Evolutionary conservation across 805 yeast species (phyloP).

Genomic region (Myxozyma mucilagina): DNA sequence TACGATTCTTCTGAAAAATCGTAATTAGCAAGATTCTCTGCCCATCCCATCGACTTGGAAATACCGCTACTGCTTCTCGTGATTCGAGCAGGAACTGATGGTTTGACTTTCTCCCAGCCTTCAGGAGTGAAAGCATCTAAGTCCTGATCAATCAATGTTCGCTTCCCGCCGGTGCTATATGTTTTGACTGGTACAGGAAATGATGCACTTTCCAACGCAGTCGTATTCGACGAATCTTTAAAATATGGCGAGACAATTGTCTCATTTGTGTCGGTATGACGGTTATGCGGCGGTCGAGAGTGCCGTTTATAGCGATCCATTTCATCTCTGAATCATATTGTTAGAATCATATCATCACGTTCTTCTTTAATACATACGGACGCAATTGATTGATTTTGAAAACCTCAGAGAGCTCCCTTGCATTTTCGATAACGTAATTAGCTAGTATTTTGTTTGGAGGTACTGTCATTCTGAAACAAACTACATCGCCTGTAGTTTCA

Average conservation of each 20-base stretch:
- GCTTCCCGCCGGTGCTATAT: neutral
- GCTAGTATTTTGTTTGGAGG: neutral
- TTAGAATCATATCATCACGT: neutral
- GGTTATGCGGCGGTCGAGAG: neutral
- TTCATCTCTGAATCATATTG: constrained; percentile 1
- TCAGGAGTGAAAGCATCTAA: neutral
- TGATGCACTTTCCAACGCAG: neutral
- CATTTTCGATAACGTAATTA: constrained; percentile 6
- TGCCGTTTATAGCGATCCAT: neutral
- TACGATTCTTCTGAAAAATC: constrained; percentile 8
- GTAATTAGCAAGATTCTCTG: neutral
- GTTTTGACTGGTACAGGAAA: neutral
- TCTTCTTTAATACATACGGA: neutral
- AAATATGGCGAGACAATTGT: constrained; percentile 7
- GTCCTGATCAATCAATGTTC: constrained; percentile 7
- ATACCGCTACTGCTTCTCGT: neutral
- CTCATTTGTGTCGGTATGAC: neutral
- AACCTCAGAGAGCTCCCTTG: neutral
- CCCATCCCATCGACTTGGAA: neutral
- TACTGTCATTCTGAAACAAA: constrained; percentile 9
- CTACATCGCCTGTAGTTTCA: constrained; percentile 14
- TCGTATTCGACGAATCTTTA: neutral
- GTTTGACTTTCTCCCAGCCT: neutral
- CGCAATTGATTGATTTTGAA: neutral
- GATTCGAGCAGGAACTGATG: neutral